Evolutionary conservation across 805 yeast genomes (phyloP).

Genomic region (Nakazawaea peltata): DNA sequence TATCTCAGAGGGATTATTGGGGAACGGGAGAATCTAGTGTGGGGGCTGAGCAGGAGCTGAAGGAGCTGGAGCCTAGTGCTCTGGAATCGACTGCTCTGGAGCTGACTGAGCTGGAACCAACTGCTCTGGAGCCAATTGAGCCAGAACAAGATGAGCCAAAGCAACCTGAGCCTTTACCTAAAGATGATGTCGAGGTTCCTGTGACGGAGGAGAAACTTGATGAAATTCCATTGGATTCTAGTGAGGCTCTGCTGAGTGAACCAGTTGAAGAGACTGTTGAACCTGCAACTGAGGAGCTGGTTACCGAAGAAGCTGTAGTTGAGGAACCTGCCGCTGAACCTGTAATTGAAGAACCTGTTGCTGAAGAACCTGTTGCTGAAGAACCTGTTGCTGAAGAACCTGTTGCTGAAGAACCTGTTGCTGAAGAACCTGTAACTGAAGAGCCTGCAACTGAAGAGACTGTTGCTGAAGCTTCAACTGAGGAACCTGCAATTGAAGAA

Average conservation of each 20-base stretch:
- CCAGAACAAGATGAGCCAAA: constrained; percentile 1
- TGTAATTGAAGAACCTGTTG: constrained; percentile 11
- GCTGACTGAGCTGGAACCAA: neutral
- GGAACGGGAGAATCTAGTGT: constrained; percentile 6
- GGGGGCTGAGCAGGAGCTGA: neutral
- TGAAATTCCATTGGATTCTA: constrained; percentile 7
- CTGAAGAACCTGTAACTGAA: neutral
- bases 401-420: constrained; percentile 1
- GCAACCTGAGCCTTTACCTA: too few species aligned
- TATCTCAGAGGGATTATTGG: constrained; percentile 39
- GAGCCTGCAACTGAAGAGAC: neutral
- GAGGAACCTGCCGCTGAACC: constrained; percentile 13
- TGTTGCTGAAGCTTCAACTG: constrained; percentile 1
- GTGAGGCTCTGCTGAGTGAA: constrained; percentile 14
- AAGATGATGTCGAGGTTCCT: too few species aligned
- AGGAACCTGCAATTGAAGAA: neutral
- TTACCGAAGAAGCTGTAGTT: constrained; percentile 8
- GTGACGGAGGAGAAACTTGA: constrained; percentile 2
- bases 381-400: constrained; percentile 2
- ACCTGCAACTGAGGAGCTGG: constrained; percentile 12
- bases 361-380: constrained; percentile 2
- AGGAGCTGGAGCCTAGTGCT: neutral
- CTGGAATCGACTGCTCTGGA: neutral
- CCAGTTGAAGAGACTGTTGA: constrained; percentile 14
- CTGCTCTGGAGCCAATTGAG: neutral